Conservation (phyloP, 208 protist genomes). For the Angomonas ambiguus region DNA sequence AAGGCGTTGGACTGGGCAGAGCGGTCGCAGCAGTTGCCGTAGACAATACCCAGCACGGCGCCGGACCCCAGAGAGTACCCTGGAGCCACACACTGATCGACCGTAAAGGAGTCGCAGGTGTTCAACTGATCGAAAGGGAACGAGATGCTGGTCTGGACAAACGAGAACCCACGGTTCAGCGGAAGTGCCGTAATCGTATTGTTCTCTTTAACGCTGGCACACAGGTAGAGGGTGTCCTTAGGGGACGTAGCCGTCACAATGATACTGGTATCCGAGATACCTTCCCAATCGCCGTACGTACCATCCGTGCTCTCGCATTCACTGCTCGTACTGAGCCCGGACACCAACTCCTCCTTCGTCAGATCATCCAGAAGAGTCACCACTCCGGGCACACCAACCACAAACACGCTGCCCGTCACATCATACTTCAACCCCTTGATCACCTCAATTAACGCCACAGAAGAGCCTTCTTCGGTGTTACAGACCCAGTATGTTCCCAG, state of each 20-base stretch:
- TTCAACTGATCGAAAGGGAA: slow-evolving; percentile 28
- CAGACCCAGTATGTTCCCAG: slow-evolving; percentile 58
- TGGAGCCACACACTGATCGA: slow-evolving; percentile 31
- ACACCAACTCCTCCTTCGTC: slow-evolving; percentile 18
- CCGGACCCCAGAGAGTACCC: slow-evolving; percentile 14
- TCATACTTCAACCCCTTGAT: slow-evolving; percentile 35
- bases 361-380: slow-evolving; percentile 46
- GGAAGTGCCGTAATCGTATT: slow-evolving; percentile 35
- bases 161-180: neutral
- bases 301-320: slow-evolving; percentile 24
- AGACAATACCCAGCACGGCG: slow-evolving; percentile 27
- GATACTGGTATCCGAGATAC: slow-evolving; percentile 23
- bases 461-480: slow-evolving; percentile 7
- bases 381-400: slow-evolving; percentile 34
- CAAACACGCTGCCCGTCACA: slow-evolving; percentile 34
- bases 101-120: no score
- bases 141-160: slow-evolving; percentile 22
- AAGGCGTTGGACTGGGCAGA: slow-evolving; percentile 9
- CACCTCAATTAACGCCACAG: slow-evolving; percentile 24
- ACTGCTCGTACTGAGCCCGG: slow-evolving; percentile 42
- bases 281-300: slow-evolving; percentile 49
- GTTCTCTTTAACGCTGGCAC: slow-evolving; percentile 48
- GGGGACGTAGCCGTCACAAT: slow-evolving; percentile 30
- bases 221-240: slow-evolving; percentile 31
- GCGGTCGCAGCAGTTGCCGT: slow-evolving; percentile 52